These are phyloP conservation scores for Conticribra guillardii DNA, from an alignment of 108 stramenopile genomes.

Conservation along the genomic window DNA sequence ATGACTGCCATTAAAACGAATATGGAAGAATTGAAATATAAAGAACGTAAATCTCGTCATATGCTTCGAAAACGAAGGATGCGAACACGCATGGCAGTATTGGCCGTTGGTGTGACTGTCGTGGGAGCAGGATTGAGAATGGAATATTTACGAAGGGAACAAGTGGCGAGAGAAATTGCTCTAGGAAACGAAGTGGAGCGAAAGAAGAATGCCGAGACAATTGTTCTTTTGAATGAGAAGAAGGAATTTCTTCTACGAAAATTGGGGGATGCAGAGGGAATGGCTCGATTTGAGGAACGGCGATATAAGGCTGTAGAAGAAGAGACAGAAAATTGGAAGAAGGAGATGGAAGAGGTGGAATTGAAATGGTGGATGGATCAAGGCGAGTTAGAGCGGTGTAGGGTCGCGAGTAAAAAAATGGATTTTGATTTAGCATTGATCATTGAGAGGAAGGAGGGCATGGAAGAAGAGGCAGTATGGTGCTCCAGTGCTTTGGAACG, in stretches of 20 bases:
- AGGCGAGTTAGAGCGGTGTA: slow-evolving; percentile 22
- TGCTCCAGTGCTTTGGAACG: background rate
- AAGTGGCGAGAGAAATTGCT: slow-evolving; percentile 6
- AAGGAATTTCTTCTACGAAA: slow-evolving; percentile 11
- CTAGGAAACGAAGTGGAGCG: slow-evolving; percentile 15
- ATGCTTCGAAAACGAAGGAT: background rate
- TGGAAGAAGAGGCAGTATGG: slow-evolving; percentile 19
- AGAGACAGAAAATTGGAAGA: background rate
- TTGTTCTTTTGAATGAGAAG: slow-evolving; percentile 6
- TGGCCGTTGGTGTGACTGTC: background rate
- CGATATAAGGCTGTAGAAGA: slow-evolving; percentile 15
- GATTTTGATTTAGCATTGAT: background rate
- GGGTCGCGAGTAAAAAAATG: slow-evolving; percentile 2
- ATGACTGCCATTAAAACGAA: slow-evolving; percentile 18
- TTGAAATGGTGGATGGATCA: slow-evolving; percentile 26
- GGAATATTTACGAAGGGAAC: slow-evolving; percentile 20
- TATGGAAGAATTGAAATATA: slow-evolving; percentile 13
- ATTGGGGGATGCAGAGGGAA: slow-evolving; percentile 22
- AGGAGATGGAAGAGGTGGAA: slow-evolving; percentile 23
- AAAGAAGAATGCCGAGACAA: slow-evolving; percentile 8
- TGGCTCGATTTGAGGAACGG: slow-evolving; percentile 19
- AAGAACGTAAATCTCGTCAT: slow-evolving; percentile 3
- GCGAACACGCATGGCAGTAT: background rate
- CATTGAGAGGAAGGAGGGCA: background rate
- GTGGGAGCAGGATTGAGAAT: background rate